These are phyloP conservation scores for Stephania cephalantha DNA, from an alignment of 164 flowering plant genomes.

Conservation along the genomic window DNA sequence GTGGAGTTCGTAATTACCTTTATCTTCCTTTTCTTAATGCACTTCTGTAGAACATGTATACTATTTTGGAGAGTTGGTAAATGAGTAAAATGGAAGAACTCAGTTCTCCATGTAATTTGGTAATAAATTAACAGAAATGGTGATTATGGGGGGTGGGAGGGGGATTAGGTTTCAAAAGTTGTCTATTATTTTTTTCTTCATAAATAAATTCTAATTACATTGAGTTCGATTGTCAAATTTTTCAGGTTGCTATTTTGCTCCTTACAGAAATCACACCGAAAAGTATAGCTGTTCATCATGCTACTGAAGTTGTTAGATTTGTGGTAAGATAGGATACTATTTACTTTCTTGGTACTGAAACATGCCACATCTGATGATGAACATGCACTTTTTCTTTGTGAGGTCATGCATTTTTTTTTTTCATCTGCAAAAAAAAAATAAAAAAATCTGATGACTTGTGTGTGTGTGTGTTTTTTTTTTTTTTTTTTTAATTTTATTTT, in stretches of 20 bases:
- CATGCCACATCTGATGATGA: background rate
- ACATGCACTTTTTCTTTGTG: background rate
- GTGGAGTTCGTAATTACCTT: background rate
- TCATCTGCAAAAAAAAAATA: too few relatives aligned
- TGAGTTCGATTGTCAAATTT: constrained; percentile 8
- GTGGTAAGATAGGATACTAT: constrained; percentile 58
- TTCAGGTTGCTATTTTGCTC: constrained; percentile 86
- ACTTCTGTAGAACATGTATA: background rate
- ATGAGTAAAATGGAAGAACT: background rate
- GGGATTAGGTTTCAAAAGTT: background rate
- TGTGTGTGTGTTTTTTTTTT: too few relatives aligned
- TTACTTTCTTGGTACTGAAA: constrained; percentile 7
- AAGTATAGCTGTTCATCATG: constrained; percentile 95
- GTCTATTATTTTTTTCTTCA: background rate
- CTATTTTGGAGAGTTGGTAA: background rate
- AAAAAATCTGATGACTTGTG: too few relatives aligned
- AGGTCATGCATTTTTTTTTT: background rate
- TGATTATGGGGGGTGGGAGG: background rate
- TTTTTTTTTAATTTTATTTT: too few relatives aligned
- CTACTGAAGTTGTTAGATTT: constrained; percentile 91
- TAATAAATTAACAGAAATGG: background rate
- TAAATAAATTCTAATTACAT: background rate
- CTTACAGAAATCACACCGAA: constrained; percentile 98
- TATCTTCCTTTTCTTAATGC: background rate
- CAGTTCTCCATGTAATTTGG: background rate